Base-by-base conservation (phyloP, 768 basidiomycete genomes). In the Polyporus arcularius region DNA sequence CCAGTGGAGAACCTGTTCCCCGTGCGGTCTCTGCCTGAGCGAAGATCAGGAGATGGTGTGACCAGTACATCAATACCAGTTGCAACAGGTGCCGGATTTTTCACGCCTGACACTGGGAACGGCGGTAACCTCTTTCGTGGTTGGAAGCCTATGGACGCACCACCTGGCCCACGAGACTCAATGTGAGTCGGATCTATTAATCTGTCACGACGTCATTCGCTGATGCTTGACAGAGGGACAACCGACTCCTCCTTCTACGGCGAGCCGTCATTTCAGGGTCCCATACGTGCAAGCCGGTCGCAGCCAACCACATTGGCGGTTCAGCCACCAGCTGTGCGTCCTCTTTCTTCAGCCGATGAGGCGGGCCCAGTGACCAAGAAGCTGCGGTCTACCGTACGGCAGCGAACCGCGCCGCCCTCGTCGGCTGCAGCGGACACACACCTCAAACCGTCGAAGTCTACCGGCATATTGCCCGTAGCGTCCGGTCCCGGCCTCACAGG, bases 301-400 rank as follows among this genome's bases (percentile, higher is more conserved):
- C 72, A 73, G 61, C 73, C 51, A 78, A 77, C 68, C 43, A 62
- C 61, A 50, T 55, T 67, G 58, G 56, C 64, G 65, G 68, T 76
- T 52, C 85, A 85, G 68, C 76, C 77, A 53, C 78, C 80, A 67
- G 73, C 79, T 43, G 80, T 85, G 51, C 84, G 90, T 54, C 88
- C 90, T 21, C 84, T 92, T 58, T 92, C 90, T 58, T 92, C 91
- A 38, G 86, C 89, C 46, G 91, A 93, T 71, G 91, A 93, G 76
- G 80, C 82, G 55, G 91, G 90, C 45, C 91, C 91, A 38, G 86
- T 85, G 53, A 80, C 83, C 65, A 93, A 93, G 78, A 86, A 85
- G 71, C 73, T 89, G 64, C 87, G 90, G 52, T 85, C 89, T 64
- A 82, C 84, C 56, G 79, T 63, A 81, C 83, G 72, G 73, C 76